These are phyloP conservation scores for Cupressus sempervirens DNA, from an alignment of 75 land plant genomes.

Conservation along the genomic window DNA sequence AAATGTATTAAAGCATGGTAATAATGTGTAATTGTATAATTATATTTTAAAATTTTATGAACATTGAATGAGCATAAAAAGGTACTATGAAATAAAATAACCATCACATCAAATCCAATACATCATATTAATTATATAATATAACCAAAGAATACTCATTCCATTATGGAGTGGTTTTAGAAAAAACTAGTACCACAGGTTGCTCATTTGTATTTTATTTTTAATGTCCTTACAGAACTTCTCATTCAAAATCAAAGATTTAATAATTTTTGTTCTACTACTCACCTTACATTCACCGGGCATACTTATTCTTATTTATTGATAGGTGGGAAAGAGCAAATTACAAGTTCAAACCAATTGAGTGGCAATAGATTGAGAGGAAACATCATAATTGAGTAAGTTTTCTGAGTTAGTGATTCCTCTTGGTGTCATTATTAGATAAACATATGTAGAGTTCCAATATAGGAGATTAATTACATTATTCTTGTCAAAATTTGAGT, in stretches of 20 bases:
- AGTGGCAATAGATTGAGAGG: slow-evolving; percentile 1
- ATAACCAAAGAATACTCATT: no score
- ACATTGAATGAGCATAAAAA: no score
- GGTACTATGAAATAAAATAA: no score
- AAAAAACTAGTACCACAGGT: no score
- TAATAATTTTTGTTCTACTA: background rate
- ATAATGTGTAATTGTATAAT: no score
- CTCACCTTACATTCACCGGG: background rate
- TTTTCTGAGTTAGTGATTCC: background rate
- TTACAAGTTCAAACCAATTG: background rate
- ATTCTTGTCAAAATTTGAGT: background rate
- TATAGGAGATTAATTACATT: background rate
- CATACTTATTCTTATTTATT: background rate
- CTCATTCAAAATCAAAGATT: background rate
- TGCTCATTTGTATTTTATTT: background rate
- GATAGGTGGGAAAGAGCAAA: background rate
- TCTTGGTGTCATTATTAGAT: background rate
- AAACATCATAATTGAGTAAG: background rate
- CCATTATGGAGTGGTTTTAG: no score
- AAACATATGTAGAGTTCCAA: background rate
- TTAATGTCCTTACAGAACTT: background rate
- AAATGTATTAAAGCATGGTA: no score
- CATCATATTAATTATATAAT: no score
- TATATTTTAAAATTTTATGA: no score
- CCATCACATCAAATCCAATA: no score